phyloP scores from a whole-genome alignment of 768 basidiomycete genomes.

The Candolleomyces aberdarensis region DNA sequence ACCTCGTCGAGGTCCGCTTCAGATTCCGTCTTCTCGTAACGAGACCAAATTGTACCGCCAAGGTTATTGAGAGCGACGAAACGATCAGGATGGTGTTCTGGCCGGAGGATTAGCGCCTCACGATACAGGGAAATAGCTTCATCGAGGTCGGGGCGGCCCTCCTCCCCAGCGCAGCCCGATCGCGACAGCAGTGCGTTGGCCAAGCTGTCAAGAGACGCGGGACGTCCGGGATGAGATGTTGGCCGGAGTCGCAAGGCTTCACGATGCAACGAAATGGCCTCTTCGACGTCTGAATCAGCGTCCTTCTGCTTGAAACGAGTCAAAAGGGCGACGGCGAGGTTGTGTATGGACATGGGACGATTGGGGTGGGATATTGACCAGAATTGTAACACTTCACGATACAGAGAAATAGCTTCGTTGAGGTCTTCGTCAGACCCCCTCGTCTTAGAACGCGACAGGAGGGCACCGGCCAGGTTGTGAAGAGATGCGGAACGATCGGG shows the following conservation, averaged over 20 bases:
- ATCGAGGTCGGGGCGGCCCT: no score
- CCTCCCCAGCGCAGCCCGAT: no score
- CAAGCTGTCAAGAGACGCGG: no score
- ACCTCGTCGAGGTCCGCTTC: no score
- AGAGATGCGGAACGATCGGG: conserved; percentile 10
- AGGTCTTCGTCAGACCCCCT: background rate
- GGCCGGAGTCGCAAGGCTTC: no score
- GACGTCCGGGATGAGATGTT: no score
- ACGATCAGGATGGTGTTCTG: background rate
- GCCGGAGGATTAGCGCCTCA: background rate
- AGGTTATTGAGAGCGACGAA: background rate
- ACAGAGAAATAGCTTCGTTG: conserved; percentile 4
- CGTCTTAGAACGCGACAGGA: conserved; percentile 12
- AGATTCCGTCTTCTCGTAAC: no score
- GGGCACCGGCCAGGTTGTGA: conserved; percentile 3
- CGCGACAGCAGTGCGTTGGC: no score
- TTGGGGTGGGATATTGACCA: conserved; percentile 11
- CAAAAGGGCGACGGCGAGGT: background rate
- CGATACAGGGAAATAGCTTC: background rate
- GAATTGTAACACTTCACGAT: conserved; percentile 11
- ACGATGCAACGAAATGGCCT: background rate
- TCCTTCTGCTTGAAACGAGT: background rate
- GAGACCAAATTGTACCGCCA: no score
- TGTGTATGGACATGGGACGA: background rate
- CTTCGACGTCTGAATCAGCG: background rate